These are phyloP conservation scores for Mycosarcoma maydis DNA, from an alignment of 1,284 basidiomycete genomes.

Conservation along the genomic window DNA sequence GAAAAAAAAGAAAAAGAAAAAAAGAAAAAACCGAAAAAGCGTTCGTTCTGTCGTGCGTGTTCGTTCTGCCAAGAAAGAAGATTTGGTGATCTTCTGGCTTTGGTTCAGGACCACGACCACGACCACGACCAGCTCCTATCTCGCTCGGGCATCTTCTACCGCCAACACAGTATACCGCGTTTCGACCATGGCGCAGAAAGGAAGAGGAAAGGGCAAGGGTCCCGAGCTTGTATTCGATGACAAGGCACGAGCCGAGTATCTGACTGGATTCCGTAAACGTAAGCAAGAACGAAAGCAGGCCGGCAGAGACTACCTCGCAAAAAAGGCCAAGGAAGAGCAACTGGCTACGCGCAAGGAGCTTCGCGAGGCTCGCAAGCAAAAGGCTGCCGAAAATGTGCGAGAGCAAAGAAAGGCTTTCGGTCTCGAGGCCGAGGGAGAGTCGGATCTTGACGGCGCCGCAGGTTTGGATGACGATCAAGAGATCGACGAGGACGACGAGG, in stretches of 20 bases:
- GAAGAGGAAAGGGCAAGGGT: slow-evolving; percentile 35
- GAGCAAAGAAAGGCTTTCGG: slow-evolving; percentile 54
- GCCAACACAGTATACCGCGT: neutral
- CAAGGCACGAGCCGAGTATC: slow-evolving; percentile 56
- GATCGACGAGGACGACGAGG: slow-evolving; percentile 20
- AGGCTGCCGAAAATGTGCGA: slow-evolving; percentile 60
- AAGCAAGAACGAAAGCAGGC: slow-evolving; percentile 62
- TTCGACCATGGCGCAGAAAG: slow-evolving; percentile 13
- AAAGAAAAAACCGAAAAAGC: too few relatives aligned
- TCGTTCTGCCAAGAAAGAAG: too few relatives aligned
- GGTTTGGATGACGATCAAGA: slow-evolving; percentile 22
- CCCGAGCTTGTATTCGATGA: slow-evolving; percentile 61
- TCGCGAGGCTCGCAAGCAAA: slow-evolving; percentile 49
- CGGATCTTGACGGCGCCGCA: slow-evolving; percentile 33
- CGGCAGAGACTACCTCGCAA: slow-evolving; percentile 50
- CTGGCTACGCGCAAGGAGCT: slow-evolving; percentile 37
- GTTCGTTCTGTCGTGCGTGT: too few relatives aligned
- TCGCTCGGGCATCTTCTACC: neutral
- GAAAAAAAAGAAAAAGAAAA: too few relatives aligned
- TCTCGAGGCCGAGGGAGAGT: slow-evolving; percentile 50
- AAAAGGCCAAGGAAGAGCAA: slow-evolving; percentile 52
- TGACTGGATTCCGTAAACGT: slow-evolving; percentile 65
- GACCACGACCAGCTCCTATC: too few relatives aligned
- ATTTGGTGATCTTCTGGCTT: too few relatives aligned
- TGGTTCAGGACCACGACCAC: too few relatives aligned